Base-by-base conservation (phyloP, 2,329 filamentous ascomycete species). In the Neocucurbitaria cava region DNA sequence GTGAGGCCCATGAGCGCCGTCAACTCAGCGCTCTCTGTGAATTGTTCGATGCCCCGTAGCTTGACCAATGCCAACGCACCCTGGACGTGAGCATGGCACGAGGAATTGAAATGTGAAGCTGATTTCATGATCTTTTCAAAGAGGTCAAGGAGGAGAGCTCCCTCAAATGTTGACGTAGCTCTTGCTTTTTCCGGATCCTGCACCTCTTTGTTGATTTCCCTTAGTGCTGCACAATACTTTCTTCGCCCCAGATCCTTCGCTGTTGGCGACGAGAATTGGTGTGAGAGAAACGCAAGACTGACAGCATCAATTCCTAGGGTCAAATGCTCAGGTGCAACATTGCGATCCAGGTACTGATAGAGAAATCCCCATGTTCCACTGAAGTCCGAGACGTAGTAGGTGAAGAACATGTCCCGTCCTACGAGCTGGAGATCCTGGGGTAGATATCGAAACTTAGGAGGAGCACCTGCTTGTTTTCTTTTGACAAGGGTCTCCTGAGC, bases 111-210 rank as follows among this genome's bases (percentile, higher is more conserved):
- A 13, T 46, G 46, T 11, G 52, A 36, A 17, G 38, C 35, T 5
- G 59, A 51, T 17, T 61, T 62, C n/a, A 51, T 58, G 8, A 72
- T 64, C 43, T 69, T 66, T 45, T 71, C 69, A 41, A 66, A 72
- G 3, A 71, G 59, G 26, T 69, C 63, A 15, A 71, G 52, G 5
- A 72, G 47, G 8, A 72, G 44, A 18, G 62, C 53, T n/a, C 58
- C 52, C 31, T 66, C 63, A 6, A 71, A 59, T 11, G 58, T 61
- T 6, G 58, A 61, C 1, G 49, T 30, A 6, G 63, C 55, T 5
- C 41, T 56, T 5, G 58, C 62, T 9, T 52, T 55, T 3, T 46
- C 48, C 4, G 59, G 48, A 36, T 55, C n/a, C 39, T 66, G 63
- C 11, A 70, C 26, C 3, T 54, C 60, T 1, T 39, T 49, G 26